These are phyloP conservation scores for Cladophialophora psammophila DNA, from an alignment of 2,329 filamentous ascomycete genomes.

Conservation along the genomic window DNA sequence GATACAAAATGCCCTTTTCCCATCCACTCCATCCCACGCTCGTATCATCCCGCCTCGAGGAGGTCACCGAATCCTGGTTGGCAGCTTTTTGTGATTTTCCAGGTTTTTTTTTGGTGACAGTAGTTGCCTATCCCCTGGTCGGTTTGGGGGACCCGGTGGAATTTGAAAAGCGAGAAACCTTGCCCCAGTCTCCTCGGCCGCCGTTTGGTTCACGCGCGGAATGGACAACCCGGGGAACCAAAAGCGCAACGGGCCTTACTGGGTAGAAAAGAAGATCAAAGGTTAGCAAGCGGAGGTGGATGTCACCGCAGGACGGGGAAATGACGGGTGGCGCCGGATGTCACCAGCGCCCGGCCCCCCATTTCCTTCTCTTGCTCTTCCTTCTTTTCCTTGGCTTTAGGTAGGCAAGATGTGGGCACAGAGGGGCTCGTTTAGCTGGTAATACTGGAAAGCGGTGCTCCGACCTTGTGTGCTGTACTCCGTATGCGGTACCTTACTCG, in stretches of 20 bases:
- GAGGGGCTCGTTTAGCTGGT: neutral
- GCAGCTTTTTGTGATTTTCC: slow-evolving; percentile 14
- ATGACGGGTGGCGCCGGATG: slow-evolving; percentile 19
- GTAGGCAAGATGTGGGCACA: neutral
- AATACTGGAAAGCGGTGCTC: neutral
- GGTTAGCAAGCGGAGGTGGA: neutral
- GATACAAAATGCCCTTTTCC: neutral
- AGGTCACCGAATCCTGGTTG: slow-evolving; percentile 12
- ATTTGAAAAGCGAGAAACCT: neutral
- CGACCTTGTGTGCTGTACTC: neutral
- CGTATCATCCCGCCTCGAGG: neutral
- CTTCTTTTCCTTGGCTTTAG: neutral
- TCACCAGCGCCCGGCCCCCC: slow-evolving; percentile 12
- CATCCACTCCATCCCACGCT: slow-evolving; percentile 17
- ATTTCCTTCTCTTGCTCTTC: slow-evolving; percentile 4
- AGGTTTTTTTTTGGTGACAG: neutral
- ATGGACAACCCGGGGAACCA: slow-evolving; percentile 4
- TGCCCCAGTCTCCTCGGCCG: slow-evolving; percentile 6
- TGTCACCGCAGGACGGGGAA: slow-evolving; percentile 16
- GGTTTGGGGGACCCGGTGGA: neutral
- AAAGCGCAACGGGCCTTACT: neutral
- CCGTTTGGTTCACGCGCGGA: slow-evolving; percentile 2
- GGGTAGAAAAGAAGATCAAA: neutral
- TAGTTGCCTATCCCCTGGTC: neutral
- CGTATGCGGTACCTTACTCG: neutral